A percentile compares a stretch with the other conserved stretches of the same genome.
phyloP scores from a whole-genome alignment of 768 basidiomycete species.

The Myochromella boudieri region DNA sequence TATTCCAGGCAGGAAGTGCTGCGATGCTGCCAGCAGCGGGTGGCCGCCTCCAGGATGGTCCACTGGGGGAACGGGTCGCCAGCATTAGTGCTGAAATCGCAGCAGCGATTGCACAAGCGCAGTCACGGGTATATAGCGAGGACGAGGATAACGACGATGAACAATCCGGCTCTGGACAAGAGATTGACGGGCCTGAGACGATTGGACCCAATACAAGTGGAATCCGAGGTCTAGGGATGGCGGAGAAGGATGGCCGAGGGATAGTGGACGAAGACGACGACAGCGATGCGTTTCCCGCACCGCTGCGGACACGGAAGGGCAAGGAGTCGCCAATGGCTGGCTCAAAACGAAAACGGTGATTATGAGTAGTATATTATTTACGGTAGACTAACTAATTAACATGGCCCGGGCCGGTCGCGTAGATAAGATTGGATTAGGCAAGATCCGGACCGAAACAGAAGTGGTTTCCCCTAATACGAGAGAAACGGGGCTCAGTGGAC shows the following conservation, averaged over 20 bases:
- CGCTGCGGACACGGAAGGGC: constrained; percentile 67
- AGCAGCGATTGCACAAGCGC: constrained; percentile 75
- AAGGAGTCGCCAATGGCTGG: constrained; percentile 53
- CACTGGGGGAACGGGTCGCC: constrained; percentile 66
- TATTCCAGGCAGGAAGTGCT: constrained; percentile 53
- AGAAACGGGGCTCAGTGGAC: not conserved
- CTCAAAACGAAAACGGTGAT: constrained; percentile 66
- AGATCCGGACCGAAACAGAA: constrained; percentile 30
- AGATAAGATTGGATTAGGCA: constrained; percentile 14
- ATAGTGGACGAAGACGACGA: constrained; percentile 61
- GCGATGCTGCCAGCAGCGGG: constrained; percentile 25
- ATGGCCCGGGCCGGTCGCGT: constrained; percentile 14
- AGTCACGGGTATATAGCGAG: constrained; percentile 57
- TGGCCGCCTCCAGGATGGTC: constrained; percentile 38
- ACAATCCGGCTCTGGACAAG: constrained; percentile 52
- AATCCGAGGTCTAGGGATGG: constrained; percentile 45
- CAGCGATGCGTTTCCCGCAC: constrained; percentile 72
- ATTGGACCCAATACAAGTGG: constrained; percentile 65
- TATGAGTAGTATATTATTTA: constrained; percentile 16
- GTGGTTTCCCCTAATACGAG: too few relatives aligned
- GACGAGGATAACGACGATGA: constrained; percentile 50
- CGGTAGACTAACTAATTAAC: not conserved
- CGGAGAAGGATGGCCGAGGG: constrained; percentile 23
- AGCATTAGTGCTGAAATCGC: constrained; percentile 81
- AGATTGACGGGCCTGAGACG: constrained; percentile 45